Base-by-base conservation (phyloP, 78 protist genomes). In the Chrysochromulina parva region DNA sequence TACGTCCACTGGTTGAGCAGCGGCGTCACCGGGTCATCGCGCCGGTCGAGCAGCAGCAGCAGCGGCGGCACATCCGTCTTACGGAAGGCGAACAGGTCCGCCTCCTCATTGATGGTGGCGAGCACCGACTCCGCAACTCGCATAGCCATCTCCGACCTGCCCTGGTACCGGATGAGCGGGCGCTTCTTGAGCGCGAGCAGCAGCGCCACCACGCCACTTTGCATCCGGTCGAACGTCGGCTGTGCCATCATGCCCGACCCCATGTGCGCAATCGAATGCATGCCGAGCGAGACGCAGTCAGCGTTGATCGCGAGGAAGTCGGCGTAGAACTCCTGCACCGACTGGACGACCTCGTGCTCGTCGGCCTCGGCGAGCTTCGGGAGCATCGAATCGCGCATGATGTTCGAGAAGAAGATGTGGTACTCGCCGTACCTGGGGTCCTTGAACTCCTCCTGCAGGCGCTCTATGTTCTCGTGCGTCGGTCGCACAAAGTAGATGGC, bases 21-120 rank as follows among this genome's bases (percentile, higher is more conserved):
- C 85, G 99, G 99, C 19, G 99, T 98, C 26, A 97, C 94, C n/a
- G 98, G 98, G 85, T 98, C 99, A 81, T 96, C 97, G 11, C 94
- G 76, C 38, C 99, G 94, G 74, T 98, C 99, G 62, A 97, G 54
- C 54, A 98, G 90, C 48, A 98, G 93, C 60, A 97, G 91, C 28
- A 97, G 89, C 19, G 98, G 96, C 7, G 95, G 93, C 26, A 62
- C 54, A 13, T 91, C 96, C 16, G 91, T 11, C 62, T 22, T 7
- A 24, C 96, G 87, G 92, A 96, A 96, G 66, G 94, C 94, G 66
- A 97, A 97, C 47, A 96, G 69, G n/a, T 88, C 95, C 26, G 78
- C 62, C 48, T 96, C 94, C 52, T 84, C 88, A 53, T 90, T 73
- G 26, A 97, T 92, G 28, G 50, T 59, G 17, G 73, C n/a, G 28